These are phyloP conservation scores for Brassica juncea DNA, from an alignment of 345 rosid species.

Conservation along the genomic window DNA sequence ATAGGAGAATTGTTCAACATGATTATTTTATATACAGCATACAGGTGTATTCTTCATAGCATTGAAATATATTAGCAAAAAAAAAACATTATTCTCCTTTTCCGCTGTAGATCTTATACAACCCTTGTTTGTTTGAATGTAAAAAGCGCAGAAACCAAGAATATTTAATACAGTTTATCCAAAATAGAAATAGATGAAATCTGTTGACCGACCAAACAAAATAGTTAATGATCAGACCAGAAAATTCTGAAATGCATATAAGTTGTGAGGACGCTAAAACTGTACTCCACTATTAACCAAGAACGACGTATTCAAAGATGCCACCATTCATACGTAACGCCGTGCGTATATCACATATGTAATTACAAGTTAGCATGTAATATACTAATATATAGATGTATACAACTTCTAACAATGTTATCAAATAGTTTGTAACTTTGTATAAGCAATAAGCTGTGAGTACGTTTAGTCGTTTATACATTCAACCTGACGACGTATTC, in stretches of 20 bases:
- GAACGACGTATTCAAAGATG: slow-evolving; percentile 10
- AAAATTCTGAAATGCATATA: neutral
- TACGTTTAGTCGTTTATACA: neutral
- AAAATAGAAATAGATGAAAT: neutral
- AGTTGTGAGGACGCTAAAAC: neutral
- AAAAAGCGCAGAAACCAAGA: slow-evolving; percentile 18
- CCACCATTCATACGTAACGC: slow-evolving; percentile 1
- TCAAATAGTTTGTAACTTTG: neutral
- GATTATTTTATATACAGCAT: neutral
- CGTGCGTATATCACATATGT: neutral
- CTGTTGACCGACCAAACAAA: slow-evolving; percentile 10
- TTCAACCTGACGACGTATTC: neutral
- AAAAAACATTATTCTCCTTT: neutral
- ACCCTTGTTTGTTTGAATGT: neutral
- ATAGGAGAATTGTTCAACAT: neutral
- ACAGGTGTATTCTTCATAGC: neutral
- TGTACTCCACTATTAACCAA: neutral
- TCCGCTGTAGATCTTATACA: neutral
- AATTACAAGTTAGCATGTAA: neutral
- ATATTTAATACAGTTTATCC: neutral
- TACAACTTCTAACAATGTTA: neutral
- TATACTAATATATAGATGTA: neutral
- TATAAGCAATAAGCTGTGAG: neutral
- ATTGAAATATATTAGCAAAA: neutral
- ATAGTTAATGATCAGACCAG: neutral